Percentiles rank a stretch among this genome's conserved stretches.
Conservation (phyloP, 2,329 filamentous ascomycete genomes). For the Rhynchosporium secalis region DNA sequence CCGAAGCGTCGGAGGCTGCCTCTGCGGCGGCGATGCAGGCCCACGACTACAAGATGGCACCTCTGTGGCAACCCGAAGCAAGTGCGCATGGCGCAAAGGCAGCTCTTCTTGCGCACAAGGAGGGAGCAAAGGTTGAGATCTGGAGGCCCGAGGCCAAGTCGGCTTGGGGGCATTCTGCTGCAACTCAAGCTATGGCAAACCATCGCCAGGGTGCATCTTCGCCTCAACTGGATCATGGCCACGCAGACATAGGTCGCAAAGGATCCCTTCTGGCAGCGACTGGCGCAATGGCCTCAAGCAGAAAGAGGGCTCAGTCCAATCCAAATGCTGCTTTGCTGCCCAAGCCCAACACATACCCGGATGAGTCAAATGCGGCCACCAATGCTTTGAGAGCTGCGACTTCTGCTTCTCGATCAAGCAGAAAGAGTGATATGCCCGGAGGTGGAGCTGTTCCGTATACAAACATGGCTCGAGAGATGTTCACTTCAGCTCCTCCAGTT, state of each 20-base stretch:
- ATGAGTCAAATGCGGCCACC: constrained; percentile 58
- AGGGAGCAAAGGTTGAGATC: constrained; percentile 51
- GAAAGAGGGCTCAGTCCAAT: constrained; percentile 62
- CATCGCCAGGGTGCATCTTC: constrained; percentile 44
- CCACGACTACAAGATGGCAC: constrained; percentile 54
- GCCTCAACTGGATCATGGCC: constrained; percentile 48
- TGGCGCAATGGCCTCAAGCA: constrained; percentile 65
- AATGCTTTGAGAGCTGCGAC: constrained; percentile 75
- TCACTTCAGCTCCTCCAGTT: constrained; percentile 72
- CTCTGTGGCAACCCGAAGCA: constrained; percentile 62
- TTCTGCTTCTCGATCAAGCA: constrained; percentile 46
- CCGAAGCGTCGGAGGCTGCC: constrained; percentile 60
- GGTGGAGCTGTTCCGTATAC: constrained; percentile 67
- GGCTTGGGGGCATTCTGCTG: constrained; percentile 63
- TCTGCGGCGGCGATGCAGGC: constrained; percentile 59
- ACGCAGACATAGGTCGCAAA: constrained; percentile 53
- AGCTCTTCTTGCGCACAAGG: constrained; percentile 64
- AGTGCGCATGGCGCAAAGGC: constrained; percentile 72
- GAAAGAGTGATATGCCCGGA: constrained; percentile 41
- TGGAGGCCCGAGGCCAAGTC: constrained; percentile 49
- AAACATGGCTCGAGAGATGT: constrained; percentile 73
- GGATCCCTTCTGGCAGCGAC: constrained; percentile 75
- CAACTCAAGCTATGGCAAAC: constrained; percentile 64
- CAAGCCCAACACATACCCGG: constrained; percentile 51
- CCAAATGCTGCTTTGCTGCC: constrained; percentile 44